A percentile compares a stretch with the other conserved stretches of the same genome.
Conservation (phyloP, 306 rosid species). For the Phaseolus lunatus region DNA sequence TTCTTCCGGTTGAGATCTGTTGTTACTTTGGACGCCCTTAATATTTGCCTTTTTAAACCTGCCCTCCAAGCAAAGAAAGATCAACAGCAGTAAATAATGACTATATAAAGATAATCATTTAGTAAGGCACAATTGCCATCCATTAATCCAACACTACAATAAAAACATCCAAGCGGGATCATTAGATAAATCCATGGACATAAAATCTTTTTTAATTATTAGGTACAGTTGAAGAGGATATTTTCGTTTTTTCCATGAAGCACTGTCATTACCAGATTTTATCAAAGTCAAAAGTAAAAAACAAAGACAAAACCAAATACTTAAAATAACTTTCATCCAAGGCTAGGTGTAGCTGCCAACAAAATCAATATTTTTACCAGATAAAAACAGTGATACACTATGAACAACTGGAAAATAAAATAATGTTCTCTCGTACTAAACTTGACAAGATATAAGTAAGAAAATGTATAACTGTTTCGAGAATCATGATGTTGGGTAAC, state of each 20-base stretch:
- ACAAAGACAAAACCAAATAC: background rate
- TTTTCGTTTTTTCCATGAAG: slow-evolving; percentile 11
- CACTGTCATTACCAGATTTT: background rate
- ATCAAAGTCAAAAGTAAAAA: slow-evolving; percentile 4
- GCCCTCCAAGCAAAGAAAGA: slow-evolving; percentile 39
- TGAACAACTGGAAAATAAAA: slow-evolving; percentile 26
- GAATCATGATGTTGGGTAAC: background rate
- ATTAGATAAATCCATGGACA: slow-evolving; percentile 23
- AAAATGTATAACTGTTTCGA: background rate
- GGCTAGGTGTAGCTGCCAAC: slow-evolving; percentile 13
- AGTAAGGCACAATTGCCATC: slow-evolving; percentile 40
- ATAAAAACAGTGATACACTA: slow-evolving; percentile 13
- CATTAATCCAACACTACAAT: slow-evolving; percentile 16
- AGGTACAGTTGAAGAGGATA: background rate
- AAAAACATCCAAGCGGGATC: background rate
- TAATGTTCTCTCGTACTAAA: background rate
- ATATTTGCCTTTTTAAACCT: slow-evolving; percentile 69
- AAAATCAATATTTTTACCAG: slow-evolving; percentile 11
- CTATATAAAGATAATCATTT: slow-evolving; percentile 34
- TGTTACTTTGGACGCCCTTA: slow-evolving; percentile 60
- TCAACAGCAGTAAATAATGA: slow-evolving; percentile 42
- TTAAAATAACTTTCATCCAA: background rate
- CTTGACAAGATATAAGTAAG: background rate
- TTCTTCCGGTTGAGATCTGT: slow-evolving; percentile 58
- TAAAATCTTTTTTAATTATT: background rate